These are phyloP conservation scores for Exophiala oligosperma DNA, from an alignment of 2,329 filamentous ascomycete genomes.

Conservation along the genomic window DNA sequence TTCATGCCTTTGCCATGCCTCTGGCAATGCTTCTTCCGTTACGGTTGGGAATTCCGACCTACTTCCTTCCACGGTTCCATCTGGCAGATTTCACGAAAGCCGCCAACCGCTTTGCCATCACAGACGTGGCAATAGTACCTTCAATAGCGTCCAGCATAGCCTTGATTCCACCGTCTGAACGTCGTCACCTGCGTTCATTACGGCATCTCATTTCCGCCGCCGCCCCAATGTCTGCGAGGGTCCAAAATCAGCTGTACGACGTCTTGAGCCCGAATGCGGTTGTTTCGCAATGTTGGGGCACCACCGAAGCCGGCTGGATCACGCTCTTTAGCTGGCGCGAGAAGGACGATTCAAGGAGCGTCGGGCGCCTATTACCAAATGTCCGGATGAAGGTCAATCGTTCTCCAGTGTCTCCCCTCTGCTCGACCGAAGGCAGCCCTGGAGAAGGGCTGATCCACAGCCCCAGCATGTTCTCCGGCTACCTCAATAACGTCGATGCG, in stretches of 20 bases:
- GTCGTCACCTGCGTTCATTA: constrained; percentile 39
- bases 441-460: constrained; percentile 44
- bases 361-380: constrained; percentile 48
- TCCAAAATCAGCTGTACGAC: constrained; percentile 41
- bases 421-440: constrained; percentile 33
- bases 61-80: constrained; percentile 50
- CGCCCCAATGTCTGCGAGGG: constrained; percentile 46
- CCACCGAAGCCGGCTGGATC: constrained; percentile 53
- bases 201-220: constrained; percentile 50
- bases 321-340: constrained; percentile 35
- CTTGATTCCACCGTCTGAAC: constrained; percentile 10
- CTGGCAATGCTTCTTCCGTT: constrained; percentile 50
- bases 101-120: constrained; percentile 46
- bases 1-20: constrained; percentile 52
- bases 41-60: constrained; percentile 47
- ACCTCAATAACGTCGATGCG: constrained; percentile 39
- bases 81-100: constrained; percentile 41
- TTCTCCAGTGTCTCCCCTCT: neutral
- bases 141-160: constrained; percentile 38
- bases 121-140: constrained; percentile 51
- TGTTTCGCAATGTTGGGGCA: constrained; percentile 54
- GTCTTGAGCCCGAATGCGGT: constrained; percentile 43
- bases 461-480: constrained; percentile 38
- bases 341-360: constrained; percentile 47
- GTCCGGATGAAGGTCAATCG: constrained; percentile 31